Conservation (phyloP, 192 early-diverging fungal genomes). For the Dispira simplex region DNA sequence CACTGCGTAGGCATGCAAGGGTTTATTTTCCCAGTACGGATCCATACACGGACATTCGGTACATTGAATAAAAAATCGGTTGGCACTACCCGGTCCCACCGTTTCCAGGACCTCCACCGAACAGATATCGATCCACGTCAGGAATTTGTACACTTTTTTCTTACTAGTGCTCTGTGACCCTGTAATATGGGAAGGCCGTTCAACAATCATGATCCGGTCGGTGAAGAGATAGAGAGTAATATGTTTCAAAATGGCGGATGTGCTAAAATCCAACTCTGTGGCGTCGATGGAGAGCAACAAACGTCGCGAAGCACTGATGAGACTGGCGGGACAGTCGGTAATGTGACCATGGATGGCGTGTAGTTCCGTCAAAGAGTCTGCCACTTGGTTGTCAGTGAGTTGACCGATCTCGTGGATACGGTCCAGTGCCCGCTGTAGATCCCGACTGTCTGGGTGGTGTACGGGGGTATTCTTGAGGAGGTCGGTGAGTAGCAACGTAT, state of each 20-base stretch:
- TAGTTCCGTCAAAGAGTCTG: slow-evolving; percentile 26
- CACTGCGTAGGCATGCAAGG: not conserved
- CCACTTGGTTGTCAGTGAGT: slow-evolving; percentile 30
- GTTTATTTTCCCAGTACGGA: slow-evolving; percentile 8
- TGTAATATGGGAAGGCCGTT: slow-evolving; percentile 15
- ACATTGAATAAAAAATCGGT: slow-evolving; percentile 6
- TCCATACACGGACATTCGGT: not conserved
- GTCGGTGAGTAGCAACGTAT: slow-evolving; percentile 45
- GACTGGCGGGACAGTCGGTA: slow-evolving; percentile 29
- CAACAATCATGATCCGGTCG: slow-evolving; percentile 30
- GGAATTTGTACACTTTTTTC: slow-evolving; percentile 9
- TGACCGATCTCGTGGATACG: slow-evolving; percentile 32
- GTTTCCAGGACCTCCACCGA: slow-evolving; percentile 5
- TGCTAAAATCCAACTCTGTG: slow-evolving; percentile 26
- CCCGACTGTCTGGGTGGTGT: slow-evolving; percentile 19
- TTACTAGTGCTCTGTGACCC: slow-evolving; percentile 8
- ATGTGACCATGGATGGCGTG: slow-evolving; percentile 28
- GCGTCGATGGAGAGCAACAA: slow-evolving; percentile 29
- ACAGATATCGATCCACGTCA: slow-evolving; percentile 1
- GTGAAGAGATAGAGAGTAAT: slow-evolving; percentile 29
- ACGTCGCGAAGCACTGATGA: slow-evolving; percentile 35
- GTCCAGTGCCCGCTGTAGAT: slow-evolving; percentile 24
- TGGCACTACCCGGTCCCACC: slow-evolving; percentile 2
- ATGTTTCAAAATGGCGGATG: slow-evolving; percentile 22
- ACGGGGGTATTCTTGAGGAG: slow-evolving; percentile 23